Evolutionary conservation across 1,284 basidiomycete species (phyloP), one percentile per base, ranked within the genome.

Genomic region (Pyrrhoderma noxium): DNA sequence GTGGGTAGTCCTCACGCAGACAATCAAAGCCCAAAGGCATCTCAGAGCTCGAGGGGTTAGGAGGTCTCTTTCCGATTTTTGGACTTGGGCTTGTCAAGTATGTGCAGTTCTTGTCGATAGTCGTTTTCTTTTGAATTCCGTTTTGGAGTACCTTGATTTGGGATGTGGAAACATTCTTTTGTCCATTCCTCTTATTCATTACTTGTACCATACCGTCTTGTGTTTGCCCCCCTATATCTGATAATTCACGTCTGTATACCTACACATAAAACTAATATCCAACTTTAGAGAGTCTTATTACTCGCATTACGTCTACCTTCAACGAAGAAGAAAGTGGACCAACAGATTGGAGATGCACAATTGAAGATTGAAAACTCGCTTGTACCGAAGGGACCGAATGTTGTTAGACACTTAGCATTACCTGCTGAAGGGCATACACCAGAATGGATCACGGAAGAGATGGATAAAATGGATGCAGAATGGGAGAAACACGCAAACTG

Each of bases 391-490:
- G 85, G 73, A 11, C 73, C 72, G 8, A 70, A 71, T 21, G 76
- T 89, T 4, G 72, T 76, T 3, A 75, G 83, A 5, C 77, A 88
- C 61, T 71, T 86, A 1, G 61, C 77, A 1, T 67, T 96, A 1
- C 91, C 93, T 0, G 66, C 70, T 0, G 64, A 80, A 27, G 90
- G 93, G 1, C 75, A 81, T 57, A 71, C 80, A 1, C 58, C 76
- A n/a, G 83, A 87, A 53, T 90, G 89, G 86, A 84, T 95, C 53
- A 62, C 83, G 16, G 72, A 73, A 3, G 86, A 93, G 62, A 91
- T 92, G 84, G 74, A 77, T 19, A 79, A 74, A 61, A 84, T 93
- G 81, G 86, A 92, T 64, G 67, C 61, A 22, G 79, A 81, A 56
- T 60, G 75, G 49, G 68, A 67, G 34, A 60, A 64, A 36, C 61